A percentile compares a stretch with the other conserved stretches of the same genome.
Conservation (phyloP, 1,139 yeast species). For the Starmera stellimalicola region DNA sequence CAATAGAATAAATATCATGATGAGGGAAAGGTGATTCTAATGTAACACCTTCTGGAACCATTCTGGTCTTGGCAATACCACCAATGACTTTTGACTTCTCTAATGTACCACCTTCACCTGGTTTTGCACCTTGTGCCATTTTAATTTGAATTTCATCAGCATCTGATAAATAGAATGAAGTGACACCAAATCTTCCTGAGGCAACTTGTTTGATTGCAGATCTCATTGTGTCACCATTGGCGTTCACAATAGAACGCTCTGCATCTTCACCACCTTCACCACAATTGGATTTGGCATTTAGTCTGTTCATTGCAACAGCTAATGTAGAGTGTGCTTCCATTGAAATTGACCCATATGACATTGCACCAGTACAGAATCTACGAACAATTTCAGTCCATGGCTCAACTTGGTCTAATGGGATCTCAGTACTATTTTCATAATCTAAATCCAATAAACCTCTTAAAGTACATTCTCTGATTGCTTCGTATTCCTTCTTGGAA, state of each 20-base stretch:
- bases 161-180: slow-evolving; percentile 87
- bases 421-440: slow-evolving; percentile 56
- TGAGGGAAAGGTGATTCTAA: slow-evolving; percentile 97
- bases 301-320: slow-evolving; percentile 97
- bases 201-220: slow-evolving; percentile 97
- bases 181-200: slow-evolving; percentile 96
- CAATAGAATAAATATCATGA: slow-evolving; percentile 96
- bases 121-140: slow-evolving; percentile 99
- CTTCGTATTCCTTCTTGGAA: slow-evolving; percentile 83
- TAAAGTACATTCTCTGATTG: slow-evolving; percentile 84
- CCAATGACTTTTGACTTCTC: slow-evolving; percentile 91
- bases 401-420: slow-evolving; percentile 95
- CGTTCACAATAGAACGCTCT: slow-evolving; percentile 71
- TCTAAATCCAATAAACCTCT: slow-evolving; percentile 93
- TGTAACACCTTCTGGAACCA: slow-evolving; percentile 95
- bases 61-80: slow-evolving; percentile 89
- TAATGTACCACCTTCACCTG: slow-evolving; percentile 99
- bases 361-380: slow-evolving; percentile 96
- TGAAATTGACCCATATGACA: slow-evolving; percentile 97
- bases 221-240: slow-evolving; percentile 95
- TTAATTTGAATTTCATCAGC: slow-evolving; percentile 97
- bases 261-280: slow-evolving; percentile 99
- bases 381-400: slow-evolving; percentile 99
- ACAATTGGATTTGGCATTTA: slow-evolving; percentile 95
- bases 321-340: slow-evolving; percentile 97